These are phyloP conservation scores for Aurantiochytrium sp. DNA, from an alignment of 108 stramenopile genomes.

Conservation along the genomic window DNA sequence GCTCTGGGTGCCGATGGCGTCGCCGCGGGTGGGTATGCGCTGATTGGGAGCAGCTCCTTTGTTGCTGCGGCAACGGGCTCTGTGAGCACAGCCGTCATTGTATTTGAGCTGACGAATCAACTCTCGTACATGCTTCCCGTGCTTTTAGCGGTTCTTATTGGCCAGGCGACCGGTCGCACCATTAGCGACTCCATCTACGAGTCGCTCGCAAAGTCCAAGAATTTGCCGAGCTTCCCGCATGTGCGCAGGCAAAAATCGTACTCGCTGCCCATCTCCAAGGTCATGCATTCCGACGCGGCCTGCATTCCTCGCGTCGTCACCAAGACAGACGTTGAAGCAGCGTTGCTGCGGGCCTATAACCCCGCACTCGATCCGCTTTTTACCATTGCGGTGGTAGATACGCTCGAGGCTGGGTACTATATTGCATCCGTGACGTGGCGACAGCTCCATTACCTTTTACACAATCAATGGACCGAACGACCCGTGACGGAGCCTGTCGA, in stretches of 20 bases:
- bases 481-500: not conserved
- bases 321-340: not conserved
- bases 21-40: conserved; percentile 31
- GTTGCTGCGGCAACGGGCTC: conserved; percentile 35
- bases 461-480: not conserved
- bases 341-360: not conserved
- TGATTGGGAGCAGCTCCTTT: conserved; percentile 41
- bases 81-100: conserved; percentile 38
- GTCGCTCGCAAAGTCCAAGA: conserved; percentile 18
- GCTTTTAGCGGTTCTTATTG: conserved; percentile 18
- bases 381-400: not conserved
- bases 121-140: conserved; percentile 37
- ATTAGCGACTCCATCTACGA: conserved; percentile 5
- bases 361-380: not conserved
- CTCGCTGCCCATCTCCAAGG: not conserved
- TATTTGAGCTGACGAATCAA: conserved; percentile 41
- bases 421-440: not conserved
- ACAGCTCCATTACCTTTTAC: not conserved
- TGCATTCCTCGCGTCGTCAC: not conserved
- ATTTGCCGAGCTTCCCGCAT: conserved; percentile 28
- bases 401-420: not conserved
- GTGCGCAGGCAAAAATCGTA: not conserved
- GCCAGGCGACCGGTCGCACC: not conserved
- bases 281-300: not conserved
- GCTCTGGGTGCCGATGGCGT: not conserved